A percentile compares a stretch with the other conserved stretches of the same genome.
Conservation (phyloP, 2,329 filamentous ascomycete genomes). For the Calonectria crousiana region DNA sequence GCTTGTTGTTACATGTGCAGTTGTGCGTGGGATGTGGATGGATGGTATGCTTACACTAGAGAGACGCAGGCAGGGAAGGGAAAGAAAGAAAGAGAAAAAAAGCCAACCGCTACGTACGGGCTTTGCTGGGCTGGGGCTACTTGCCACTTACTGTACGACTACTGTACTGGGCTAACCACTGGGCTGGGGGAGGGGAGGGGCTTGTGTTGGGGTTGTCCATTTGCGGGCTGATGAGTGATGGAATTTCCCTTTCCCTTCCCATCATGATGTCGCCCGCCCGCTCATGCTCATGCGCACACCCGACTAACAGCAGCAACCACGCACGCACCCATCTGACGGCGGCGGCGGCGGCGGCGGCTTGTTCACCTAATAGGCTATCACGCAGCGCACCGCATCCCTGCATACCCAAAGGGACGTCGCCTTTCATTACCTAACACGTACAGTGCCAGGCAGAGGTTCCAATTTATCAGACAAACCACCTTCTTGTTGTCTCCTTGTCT, state of each 20-base stretch:
- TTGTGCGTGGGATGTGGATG: not conserved
- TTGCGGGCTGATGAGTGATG: constrained; percentile 4
- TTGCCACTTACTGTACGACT: too few species aligned
- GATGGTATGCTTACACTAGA: constrained; percentile 6
- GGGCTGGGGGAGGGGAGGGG: too few species aligned
- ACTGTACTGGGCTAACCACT: not conserved
- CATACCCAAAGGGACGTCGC: constrained; percentile 6
- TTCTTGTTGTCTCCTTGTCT: constrained; percentile 8
- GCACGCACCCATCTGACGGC: not conserved
- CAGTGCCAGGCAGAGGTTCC: constrained; percentile 1
- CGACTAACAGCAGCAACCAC: not conserved
- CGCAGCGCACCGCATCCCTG: constrained; percentile 2
- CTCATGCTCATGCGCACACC: constrained; percentile 15
- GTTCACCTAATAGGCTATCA: not conserved
- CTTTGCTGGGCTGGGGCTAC: not conserved
- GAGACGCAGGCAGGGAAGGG: not conserved
- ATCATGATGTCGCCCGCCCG: constrained; percentile 9
- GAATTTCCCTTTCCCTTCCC: not conserved
- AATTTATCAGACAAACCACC: constrained; percentile 3
- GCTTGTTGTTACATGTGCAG: not conserved
- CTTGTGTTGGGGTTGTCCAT: not conserved
- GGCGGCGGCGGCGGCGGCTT: not conserved
- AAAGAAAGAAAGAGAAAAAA: not conserved
- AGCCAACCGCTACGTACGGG: not conserved
- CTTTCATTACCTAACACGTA: constrained; percentile 11